Evolutionary conservation across 805 yeast genomes (phyloP).

Genomic region (Blastobotrys robertii): DNA sequence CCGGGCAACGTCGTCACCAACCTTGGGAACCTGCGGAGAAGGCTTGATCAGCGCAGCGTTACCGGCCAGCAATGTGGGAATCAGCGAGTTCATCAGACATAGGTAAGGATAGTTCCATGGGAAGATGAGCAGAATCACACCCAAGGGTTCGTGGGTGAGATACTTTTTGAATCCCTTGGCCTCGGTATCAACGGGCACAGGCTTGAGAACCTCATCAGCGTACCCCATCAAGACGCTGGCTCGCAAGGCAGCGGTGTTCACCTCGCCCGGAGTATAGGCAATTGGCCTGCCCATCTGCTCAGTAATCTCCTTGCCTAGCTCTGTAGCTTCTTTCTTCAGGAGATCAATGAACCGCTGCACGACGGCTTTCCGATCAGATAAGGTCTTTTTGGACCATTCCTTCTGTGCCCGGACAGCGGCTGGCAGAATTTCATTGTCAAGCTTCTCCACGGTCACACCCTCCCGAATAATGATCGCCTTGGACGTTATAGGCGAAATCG

Average conservation of each 20-base stretch:
- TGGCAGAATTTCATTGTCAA: conserved; percentile 12
- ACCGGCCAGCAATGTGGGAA: conserved; percentile 81
- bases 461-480: conserved; percentile 20
- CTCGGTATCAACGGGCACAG: conserved; percentile 21
- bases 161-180: conserved; percentile 22
- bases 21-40: conserved; percentile 79
- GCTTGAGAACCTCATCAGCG: conserved; percentile 26
- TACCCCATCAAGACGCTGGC: conserved; percentile 20
- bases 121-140: conserved; percentile 81
- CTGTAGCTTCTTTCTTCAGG: conserved; percentile 14
- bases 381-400: conserved; percentile 17
- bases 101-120: conserved; percentile 92
- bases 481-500: conserved; percentile 25
- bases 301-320: conserved; percentile 24
- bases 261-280: conserved; percentile 24
- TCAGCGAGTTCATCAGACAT: conserved; percentile 81
- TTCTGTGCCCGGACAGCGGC: conserved; percentile 19
- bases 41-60: conserved; percentile 78
- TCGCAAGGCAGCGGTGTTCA: conserved; percentile 24
- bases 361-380: conserved; percentile 20
- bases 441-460: conserved; percentile 17
- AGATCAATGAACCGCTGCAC: conserved; percentile 19
- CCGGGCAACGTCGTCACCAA: conserved; percentile 60
- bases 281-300: conserved; percentile 30
- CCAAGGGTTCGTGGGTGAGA: conserved; percentile 63